These are phyloP conservation scores for Pleurotus pulmonarius DNA, from an alignment of 768 basidiomycete genomes.

Conservation along the genomic window DNA sequence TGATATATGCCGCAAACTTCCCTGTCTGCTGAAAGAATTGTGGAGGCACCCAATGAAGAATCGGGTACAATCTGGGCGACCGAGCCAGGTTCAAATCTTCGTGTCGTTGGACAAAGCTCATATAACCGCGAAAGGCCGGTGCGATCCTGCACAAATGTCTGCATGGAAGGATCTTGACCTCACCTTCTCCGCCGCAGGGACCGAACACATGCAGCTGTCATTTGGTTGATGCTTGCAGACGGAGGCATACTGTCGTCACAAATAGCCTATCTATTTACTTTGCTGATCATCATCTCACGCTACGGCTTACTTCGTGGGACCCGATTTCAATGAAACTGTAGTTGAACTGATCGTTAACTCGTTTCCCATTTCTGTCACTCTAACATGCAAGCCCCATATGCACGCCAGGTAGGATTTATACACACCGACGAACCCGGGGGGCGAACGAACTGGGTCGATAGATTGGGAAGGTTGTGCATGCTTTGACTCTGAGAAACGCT, in stretches of 20 bases:
- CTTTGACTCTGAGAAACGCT: not conserved
- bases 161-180: slow-evolving; percentile 5
- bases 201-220: slow-evolving; percentile 5
- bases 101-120: too few relatives aligned
- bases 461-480: not conserved
- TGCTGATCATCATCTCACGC: not conserved
- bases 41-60: too few relatives aligned
- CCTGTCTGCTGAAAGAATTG: too few relatives aligned
- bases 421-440: not conserved
- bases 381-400: not conserved
- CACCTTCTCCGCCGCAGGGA: slow-evolving; percentile 5
- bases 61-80: too few relatives aligned
- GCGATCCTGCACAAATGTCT: not conserved
- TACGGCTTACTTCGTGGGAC: not conserved
- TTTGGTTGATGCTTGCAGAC: slow-evolving; percentile 1
- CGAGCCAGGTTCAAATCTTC: too few relatives aligned
- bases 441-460: not conserved
- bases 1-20: too few relatives aligned
- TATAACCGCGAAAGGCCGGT: not conserved
- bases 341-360: not conserved
- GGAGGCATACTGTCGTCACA: slow-evolving; percentile 7
- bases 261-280: slow-evolving; percentile 4
- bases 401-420: not conserved
- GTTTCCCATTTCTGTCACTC: not conserved
- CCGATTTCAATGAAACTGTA: not conserved